These are phyloP conservation scores for Cystobasidium ongulense DNA, from an alignment of 768 basidiomycete species.

Conservation along the genomic window DNA sequence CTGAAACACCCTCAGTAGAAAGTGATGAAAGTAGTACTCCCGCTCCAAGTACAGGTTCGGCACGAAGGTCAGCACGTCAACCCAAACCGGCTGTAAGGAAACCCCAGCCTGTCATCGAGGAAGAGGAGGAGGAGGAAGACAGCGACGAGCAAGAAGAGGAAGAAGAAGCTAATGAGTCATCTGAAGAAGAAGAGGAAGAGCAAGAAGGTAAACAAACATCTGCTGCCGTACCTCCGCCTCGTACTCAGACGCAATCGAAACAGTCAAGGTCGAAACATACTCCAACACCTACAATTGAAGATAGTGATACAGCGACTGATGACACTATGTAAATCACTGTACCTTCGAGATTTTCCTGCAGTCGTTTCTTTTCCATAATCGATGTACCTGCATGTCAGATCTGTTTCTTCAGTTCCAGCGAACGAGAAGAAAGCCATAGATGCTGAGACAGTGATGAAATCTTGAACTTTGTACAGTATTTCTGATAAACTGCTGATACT, in stretches of 20 bases:
- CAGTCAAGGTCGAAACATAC: not conserved
- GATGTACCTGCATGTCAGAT: too few relatives aligned
- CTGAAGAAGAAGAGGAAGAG: not conserved
- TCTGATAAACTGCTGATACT: too few relatives aligned
- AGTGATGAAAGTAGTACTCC: not conserved
- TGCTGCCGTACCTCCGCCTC: too few relatives aligned
- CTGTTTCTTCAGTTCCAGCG: too few relatives aligned
- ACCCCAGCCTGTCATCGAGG: constrained; percentile 25
- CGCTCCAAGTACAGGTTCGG: not conserved
- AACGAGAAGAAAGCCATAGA: too few relatives aligned
- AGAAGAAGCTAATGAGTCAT: not conserved
- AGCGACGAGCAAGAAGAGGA: not conserved
- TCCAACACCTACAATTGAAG: not conserved
- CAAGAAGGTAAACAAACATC: not conserved
- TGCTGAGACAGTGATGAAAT: too few relatives aligned
- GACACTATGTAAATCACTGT: not conserved
- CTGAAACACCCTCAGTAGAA: not conserved
- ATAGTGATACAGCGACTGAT: not conserved
- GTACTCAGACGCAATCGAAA: not conserved
- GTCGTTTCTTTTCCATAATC: too few relatives aligned
- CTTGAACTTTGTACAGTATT: too few relatives aligned
- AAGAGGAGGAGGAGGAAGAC: constrained; percentile 11
- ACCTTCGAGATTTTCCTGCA: not conserved
- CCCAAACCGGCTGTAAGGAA: constrained; percentile 1
- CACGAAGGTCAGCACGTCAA: constrained; percentile 5